phyloP scores from a whole-genome alignment of 305 asterid genomes.

The Solanum aculeatissimum region DNA sequence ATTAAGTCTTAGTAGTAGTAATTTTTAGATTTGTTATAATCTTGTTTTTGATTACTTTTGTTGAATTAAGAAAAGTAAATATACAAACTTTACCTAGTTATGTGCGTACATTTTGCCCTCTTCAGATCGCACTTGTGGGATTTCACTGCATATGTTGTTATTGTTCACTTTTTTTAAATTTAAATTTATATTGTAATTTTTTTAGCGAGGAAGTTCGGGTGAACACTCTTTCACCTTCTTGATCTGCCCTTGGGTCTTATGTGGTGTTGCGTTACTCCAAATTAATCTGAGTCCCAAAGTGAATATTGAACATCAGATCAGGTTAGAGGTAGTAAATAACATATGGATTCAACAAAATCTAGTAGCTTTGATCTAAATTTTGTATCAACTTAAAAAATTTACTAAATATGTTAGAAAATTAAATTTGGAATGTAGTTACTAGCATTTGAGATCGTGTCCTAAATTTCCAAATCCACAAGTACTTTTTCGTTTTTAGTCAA shows the following conservation, averaged over 20 bases:
- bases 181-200: no score
- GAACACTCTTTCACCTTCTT: no score
- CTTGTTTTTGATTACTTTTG: not conserved
- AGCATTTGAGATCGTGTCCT: not conserved
- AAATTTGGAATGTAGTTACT: not conserved
- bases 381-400: not conserved
- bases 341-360: not conserved
- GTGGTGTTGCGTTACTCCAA: no score
- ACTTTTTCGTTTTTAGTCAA: no score
- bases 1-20: conserved; percentile 10
- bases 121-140: no score
- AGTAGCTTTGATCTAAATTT: not conserved
- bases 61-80: not conserved
- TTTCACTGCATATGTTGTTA: no score
- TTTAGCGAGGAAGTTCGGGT: no score
- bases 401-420: not conserved
- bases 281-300: not conserved
- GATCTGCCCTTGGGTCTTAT: no score
- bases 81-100: not conserved
- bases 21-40: not conserved
- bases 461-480: not conserved
- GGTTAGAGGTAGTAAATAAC: not conserved
- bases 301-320: not conserved
- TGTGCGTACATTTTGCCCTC: fast-evolving
- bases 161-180: no score